Base-by-base conservation (phyloP, 371 early-diverging fungal genomes). In the Rhizopus stolonifer region DNA sequence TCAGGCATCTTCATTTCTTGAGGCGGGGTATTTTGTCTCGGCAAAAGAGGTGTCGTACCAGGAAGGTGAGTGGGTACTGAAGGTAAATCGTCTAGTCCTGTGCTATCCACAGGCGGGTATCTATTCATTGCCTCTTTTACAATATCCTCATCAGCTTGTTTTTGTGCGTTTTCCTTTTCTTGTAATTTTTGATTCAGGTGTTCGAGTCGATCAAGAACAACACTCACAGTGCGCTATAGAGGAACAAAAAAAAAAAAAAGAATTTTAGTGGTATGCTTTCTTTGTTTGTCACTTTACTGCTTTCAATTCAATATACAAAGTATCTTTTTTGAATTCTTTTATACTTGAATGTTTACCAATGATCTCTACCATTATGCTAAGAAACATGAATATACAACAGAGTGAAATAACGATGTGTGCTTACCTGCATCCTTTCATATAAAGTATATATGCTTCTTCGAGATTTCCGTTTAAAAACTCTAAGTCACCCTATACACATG, bases 301-400 rank as follows among this genome's bases (percentile, higher is more conserved):
- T 42, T 66, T 69, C 9, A 83, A 58, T 3, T 61, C 45, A 1
- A 64, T 11, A 52, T 84, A 86, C 7, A 57, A 50, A 10, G 64
- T 46, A 40, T 79, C 77, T 13, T 52, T 60, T 15, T 60, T 70
- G 0, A 49, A 43, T 22, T 76, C 66, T 9, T 70, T 67, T 49
- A 59, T 71, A 7, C 74, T 72, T n/a, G 61, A 65, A 53, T 72
- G 72, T n/a, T 67, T 67, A 19, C 63, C 54, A 26, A 87, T 60
- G 19, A 82, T 61, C 36, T 83, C 83, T 3, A 78, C 40, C 45
- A 83, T 59, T 29, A 88, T 84, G 44, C 84, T 86, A 25, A 34
- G 10, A 13, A 43, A 29, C 4, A 10, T 13, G 24, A 18, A 15
- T 22, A 17, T 17, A 38, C 15, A 17, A 26, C 11, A 25, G 3